Conservation (phyloP, 345 rosid genomes). For the Citrus hindsii region DNA sequence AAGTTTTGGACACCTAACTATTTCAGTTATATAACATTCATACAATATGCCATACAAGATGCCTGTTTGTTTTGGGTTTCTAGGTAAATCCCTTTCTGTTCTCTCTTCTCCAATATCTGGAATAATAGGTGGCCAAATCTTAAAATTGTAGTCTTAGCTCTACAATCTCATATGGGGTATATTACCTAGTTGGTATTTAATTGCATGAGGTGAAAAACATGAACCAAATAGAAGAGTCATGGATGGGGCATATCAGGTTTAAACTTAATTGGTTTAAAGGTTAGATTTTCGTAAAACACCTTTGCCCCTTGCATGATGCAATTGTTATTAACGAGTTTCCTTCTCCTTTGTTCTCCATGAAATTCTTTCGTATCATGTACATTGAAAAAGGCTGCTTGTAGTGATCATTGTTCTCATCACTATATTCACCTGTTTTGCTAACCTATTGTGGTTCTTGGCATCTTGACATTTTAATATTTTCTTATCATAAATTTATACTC, state of each 20-base stretch:
- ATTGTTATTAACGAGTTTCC: background rate
- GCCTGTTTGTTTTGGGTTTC: background rate
- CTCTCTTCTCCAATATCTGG: background rate
- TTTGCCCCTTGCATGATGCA: background rate
- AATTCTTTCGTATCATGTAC: background rate
- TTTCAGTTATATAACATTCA: background rate
- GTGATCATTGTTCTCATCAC: background rate
- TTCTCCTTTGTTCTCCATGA: background rate
- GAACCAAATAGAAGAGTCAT: background rate
- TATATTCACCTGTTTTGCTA: background rate
- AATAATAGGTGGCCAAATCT: background rate
- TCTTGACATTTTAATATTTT: background rate
- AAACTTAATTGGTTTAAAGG: background rate
- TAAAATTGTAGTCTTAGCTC: background rate
- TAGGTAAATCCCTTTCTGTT: background rate
- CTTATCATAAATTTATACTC: slow-evolving; percentile 4
- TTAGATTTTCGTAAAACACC: background rate
- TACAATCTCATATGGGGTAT: background rate
- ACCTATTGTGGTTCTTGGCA: background rate
- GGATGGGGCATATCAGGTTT: background rate
- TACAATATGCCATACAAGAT: background rate
- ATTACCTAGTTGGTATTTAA: background rate
- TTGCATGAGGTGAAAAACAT: background rate
- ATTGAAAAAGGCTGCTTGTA: background rate
- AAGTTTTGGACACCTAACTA: background rate